Evolutionary conservation across 345 rosid genomes (phyloP), one percentile per base, ranked within the genome.

Genomic region (Hirschfeldia incana): DNA sequence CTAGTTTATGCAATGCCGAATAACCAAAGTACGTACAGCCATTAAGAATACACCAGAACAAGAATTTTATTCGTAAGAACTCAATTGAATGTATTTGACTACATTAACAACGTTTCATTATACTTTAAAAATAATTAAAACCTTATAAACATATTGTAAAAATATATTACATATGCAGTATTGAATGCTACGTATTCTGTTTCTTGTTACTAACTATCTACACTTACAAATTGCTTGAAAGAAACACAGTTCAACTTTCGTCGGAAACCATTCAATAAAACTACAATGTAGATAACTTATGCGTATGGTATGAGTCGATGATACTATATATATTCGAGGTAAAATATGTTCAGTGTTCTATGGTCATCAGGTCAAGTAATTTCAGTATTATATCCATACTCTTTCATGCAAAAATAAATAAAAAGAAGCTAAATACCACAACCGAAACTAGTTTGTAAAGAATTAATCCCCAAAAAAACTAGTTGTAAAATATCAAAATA

Each of bases 361-460:
- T 68, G 59, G 78, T 79, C 74, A 73, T 60, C 53, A 46, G 16
- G 82, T 79, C 78, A 42, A 42, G 13, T 42, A 42, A 61, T 73
- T 27, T 67, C 82, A 79, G 59, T 60, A 46, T 67, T 67, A 61
- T 67, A 46, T 37, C 70, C 59, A 37, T 62, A 49, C 51, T 62
- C 46, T 62, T 68, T 51, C 49, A 74, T 67, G 77, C 17, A n/a
- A 27, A 61, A 78, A 42, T 21, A 21, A 21, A 21, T 21, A 9
- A 39, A 39, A 11, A 42, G 13, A 67, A 61, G 32, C 39, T 49
- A 46, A 33, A 51, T 15, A 65, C 21, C 49, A 57, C 44, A 68
- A 28, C 65, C 12, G 8, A 28, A 49, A 15, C 13, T 68, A 32
- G 28, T 49, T 67, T 1, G 0, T 13, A 32, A 44, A 37, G 16